Percentiles rank a stretch among this genome's conserved stretches.
phyloP scores from a whole-genome alignment of 306 rosid genomes.

The Vigna unguiculata region DNA sequence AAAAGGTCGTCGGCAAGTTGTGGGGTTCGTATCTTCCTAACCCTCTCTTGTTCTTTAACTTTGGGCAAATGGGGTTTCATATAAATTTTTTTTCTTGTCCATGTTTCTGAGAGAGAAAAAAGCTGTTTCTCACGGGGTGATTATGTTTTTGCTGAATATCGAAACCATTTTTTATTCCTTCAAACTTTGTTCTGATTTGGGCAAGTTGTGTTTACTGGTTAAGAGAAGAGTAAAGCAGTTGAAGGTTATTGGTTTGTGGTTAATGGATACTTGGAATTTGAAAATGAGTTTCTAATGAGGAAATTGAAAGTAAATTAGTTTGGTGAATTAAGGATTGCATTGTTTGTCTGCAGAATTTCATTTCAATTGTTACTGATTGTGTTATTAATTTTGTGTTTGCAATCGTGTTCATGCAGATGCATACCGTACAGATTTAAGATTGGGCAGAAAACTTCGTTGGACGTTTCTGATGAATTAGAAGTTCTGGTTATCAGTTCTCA shows the following conservation, averaged over 20 bases:
- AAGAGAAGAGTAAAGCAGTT: not conserved
- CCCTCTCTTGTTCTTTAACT: constrained; percentile 7
- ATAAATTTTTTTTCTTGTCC: not conserved
- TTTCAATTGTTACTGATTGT: constrained; percentile 2
- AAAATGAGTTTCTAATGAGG: constrained; percentile 22
- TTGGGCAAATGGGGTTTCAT: not conserved
- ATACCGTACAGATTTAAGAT: constrained; percentile 81
- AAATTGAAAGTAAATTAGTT: constrained; percentile 6
- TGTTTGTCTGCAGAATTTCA: constrained; percentile 19
- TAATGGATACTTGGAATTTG: not conserved
- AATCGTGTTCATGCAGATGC: constrained; percentile 71
- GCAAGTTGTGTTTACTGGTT: not conserved
- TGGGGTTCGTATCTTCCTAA: constrained; percentile 70
- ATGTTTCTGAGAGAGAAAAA: not conserved
- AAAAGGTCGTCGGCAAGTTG: constrained; percentile 94
- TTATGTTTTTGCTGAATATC: constrained; percentile 17
- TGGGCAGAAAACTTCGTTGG: constrained; percentile 44
- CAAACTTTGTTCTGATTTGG: not conserved
- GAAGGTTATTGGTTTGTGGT: not conserved
- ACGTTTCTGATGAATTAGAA: constrained; percentile 62
- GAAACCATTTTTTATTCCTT: not conserved
- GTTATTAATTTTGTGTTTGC: not conserved
- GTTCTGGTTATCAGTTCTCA: constrained; percentile 88
- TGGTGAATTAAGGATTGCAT: constrained; percentile 18
- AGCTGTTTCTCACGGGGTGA: not conserved